These are phyloP conservation scores for Hyphopichia khmerensis DNA, from an alignment of 1,139 yeast species.

Conservation along the genomic window DNA sequence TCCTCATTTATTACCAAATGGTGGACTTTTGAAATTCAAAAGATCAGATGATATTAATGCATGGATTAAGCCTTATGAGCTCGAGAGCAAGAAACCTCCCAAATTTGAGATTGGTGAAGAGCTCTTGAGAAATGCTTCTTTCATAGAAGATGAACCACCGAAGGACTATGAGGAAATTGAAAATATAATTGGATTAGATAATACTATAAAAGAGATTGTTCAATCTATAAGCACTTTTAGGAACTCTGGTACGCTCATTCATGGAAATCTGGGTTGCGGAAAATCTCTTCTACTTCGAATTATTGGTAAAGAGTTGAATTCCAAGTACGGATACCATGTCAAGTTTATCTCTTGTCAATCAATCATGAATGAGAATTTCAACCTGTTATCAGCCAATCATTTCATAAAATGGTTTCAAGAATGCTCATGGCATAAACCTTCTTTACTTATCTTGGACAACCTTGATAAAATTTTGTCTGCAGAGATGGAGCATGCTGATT, in stretches of 20 bases:
- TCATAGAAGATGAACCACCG: constrained; percentile 26
- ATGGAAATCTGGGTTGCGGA: constrained; percentile 83
- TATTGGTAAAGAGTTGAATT: constrained; percentile 35
- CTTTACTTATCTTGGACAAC: constrained; percentile 74
- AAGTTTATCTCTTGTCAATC: constrained; percentile 54
- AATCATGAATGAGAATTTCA: constrained; percentile 53
- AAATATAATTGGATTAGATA: constrained; percentile 59
- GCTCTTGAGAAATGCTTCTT: constrained; percentile 50
- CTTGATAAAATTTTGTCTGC: constrained; percentile 75
- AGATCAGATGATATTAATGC: constrained; percentile 39
- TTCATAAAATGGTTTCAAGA: constrained; percentile 54
- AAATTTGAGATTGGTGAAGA: constrained; percentile 55
- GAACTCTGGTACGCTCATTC: constrained; percentile 54
- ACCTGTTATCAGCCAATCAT: constrained; percentile 41
- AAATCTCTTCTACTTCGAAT: constrained; percentile 57
- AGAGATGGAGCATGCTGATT: constrained; percentile 69
- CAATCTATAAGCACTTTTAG: constrained; percentile 46
- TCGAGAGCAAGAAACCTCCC: constrained; percentile 24
- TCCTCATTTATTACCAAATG: constrained; percentile 50
- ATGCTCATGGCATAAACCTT: constrained; percentile 80
- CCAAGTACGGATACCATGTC: constrained; percentile 39
- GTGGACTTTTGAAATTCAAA: constrained; percentile 61
- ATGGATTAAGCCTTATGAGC: constrained; percentile 42
- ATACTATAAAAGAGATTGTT: constrained; percentile 38
- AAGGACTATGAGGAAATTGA: constrained; percentile 10